A percentile compares a stretch with the other conserved stretches of the same genome.
Conservation (phyloP, 352 stramenopile species). For the Globisporangium uncinulatum region DNA sequence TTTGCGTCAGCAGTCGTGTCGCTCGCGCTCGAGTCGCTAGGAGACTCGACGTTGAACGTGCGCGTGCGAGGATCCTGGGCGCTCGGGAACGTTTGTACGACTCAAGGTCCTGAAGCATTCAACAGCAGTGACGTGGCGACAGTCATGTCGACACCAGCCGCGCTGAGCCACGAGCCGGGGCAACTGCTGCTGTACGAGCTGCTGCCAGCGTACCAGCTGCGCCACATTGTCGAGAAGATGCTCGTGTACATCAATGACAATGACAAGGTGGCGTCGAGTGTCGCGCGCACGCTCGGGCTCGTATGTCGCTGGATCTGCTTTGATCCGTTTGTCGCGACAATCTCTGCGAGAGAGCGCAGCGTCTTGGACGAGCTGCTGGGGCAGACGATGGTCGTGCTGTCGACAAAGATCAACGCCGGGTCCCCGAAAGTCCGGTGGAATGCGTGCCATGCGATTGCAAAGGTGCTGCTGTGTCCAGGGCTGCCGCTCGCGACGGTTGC, state of each 20-base stretch:
- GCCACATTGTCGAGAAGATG: conserved; percentile 79
- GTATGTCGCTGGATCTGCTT: conserved; percentile 80
- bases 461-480: conserved; percentile 74
- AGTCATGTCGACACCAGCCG: too few relatives aligned
- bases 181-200: conserved; percentile 56
- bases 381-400: conserved; percentile 62
- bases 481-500: conserved; percentile 68
- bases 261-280: conserved; percentile 85
- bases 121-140: conserved; percentile 2
- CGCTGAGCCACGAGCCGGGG: conserved; percentile 3
- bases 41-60: conserved; percentile 80
- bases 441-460: conserved; percentile 83
- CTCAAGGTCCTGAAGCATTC: conserved; percentile 52
- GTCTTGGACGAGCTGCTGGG: conserved; percentile 51
- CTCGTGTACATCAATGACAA: conserved; percentile 80
- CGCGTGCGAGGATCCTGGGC: conserved; percentile 79
- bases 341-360: conserved; percentile 20
- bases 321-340: conserved; percentile 40
- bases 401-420: conserved; percentile 70
- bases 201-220: conserved; percentile 53
- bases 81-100: conserved; percentile 83
- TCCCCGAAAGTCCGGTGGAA: conserved; percentile 87
- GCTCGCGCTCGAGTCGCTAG: conserved; percentile 56
- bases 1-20: conserved; percentile 61
- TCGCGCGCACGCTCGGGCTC: conserved; percentile 72